Base-by-base conservation (phyloP, 768 basidiomycete genomes). In the Russula compacta region DNA sequence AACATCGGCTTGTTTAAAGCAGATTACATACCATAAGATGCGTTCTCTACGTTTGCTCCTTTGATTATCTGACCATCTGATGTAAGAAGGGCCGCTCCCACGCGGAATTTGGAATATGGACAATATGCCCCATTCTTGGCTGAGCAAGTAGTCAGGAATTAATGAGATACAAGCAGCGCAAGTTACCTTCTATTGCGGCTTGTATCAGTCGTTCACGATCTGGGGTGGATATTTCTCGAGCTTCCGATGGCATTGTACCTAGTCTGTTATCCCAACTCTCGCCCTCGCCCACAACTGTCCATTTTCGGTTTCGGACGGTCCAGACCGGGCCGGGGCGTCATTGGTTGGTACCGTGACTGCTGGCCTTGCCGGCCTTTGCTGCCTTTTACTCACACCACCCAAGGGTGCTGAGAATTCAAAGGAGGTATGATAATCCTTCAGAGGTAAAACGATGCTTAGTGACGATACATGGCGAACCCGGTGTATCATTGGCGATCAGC, bases 31-130 rank as follows among this genome's bases (percentile, higher is more conserved):
- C 95, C 93, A 68, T 92, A 91, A 0, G 89, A 87, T 0, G 92
- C 93, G 68, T 97, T 98, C 76, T 99, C 97, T 62, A 98, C 81
- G 71, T 97, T 98, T 35, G 88, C 86, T 6, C 95, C 94, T 63
- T 82, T 86, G 61, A 95, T 82, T 21, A 95, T 81, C 9, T 76
- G 71, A 0, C 90, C 91, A 44, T 87, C 82, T 0, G 79, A 69
- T 2, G 85, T 76, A 17, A 98, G 73, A 11, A 98, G 73, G 1
- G 93, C 90, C 0, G 94, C 95, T 0, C 95, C 95, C 15, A 98
- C 95, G 8, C 87, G 84, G 70, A 99, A 97, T 35, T 92, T 86
- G 33, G 92, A 94, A 74, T 97, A 98, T 0, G 84, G 91, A 38
- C 76, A 81, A 72, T 97, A 95, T 0, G 88, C 80, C 36, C 80